These are phyloP conservation scores for Hibiscus mutabilis DNA, from an alignment of 345 rosid species.

Conservation along the genomic window DNA sequence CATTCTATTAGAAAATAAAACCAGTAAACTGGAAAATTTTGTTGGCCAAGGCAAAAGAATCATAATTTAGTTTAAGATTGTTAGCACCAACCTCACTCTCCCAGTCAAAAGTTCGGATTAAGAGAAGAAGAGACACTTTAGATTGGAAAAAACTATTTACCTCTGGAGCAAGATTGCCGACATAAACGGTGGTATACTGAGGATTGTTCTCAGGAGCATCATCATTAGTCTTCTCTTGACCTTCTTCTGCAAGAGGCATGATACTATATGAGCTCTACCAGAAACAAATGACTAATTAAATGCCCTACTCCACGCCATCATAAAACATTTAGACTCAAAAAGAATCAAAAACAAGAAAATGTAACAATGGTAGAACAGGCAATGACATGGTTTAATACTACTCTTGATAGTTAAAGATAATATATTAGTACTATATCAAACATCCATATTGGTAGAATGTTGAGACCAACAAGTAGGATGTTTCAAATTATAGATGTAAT, in stretches of 20 bases:
- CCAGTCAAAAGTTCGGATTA: not conserved
- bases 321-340: not conserved
- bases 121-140: not conserved
- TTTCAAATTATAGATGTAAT: not conserved
- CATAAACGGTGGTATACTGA: constrained; percentile 49
- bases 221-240: constrained; percentile 55
- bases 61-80: too few relatives aligned
- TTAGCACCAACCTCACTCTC: not conserved
- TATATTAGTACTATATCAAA: not conserved
- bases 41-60: not conserved
- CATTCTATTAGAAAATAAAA: not conserved
- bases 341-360: not conserved
- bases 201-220: constrained; percentile 47
- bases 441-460: not conserved
- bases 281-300: not conserved
- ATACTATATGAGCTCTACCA: not conserved
- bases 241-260: constrained; percentile 55
- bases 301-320: not conserved
- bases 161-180: constrained; percentile 69
- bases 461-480: not conserved
- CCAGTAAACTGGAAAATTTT: not conserved
- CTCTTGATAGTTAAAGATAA: too few relatives aligned
- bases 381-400: too few relatives aligned
- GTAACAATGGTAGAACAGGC: not conserved
- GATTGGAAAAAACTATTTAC: constrained; percentile 17